Evolutionary conservation across 768 basidiomycete genomes (phyloP), one percentile per base, ranked within the genome.

Genomic region (Suillus lakei): DNA sequence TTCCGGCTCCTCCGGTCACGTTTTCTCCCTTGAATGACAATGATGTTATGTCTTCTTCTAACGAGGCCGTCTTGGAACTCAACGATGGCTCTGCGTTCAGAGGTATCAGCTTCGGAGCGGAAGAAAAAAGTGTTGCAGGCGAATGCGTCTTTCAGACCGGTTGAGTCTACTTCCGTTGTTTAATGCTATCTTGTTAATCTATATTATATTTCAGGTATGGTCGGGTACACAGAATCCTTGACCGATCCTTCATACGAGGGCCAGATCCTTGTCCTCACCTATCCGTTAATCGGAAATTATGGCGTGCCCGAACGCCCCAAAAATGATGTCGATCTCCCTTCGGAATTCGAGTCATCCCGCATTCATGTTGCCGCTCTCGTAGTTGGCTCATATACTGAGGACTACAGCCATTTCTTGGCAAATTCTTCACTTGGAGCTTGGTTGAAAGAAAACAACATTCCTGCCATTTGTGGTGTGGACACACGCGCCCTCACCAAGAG

Each of bases 141-240:
- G 98, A 99, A 86, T 99, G 98, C 78, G 98, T 99, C 74, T 99
- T 99, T 82, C 97, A 98, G 83, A 99, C 98, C 46, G 98, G 98
- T 96, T 73, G 76, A 91, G 70, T 72, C 54, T 67, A 60, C 64
- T 67, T 60, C 66, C 26, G 4, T 46, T 16, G 13, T 50, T 62
- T 60, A 65, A 65, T 64, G 61, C 60, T 67, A 61, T 66, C 3
- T 41, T 28, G 62, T 53, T 60, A 64, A 69, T 69, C 65, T 73
- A 73, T 73, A 73, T 63, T 56, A 50, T 63, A 28, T 66, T 28
- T 61, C 73, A 99, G 98, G 98, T 63, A 99, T 99, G 97, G 96
- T 99, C 64, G 98, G 98, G 36, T 99, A 99, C 79, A 95, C 95
- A 43, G 98, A 99, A 74, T 98, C 97, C 23, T 82, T 99, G 70